Percentiles rank a stretch among this genome's conserved stretches.
These are phyloP conservation scores for Chlorella sp. DNA, from an alignment of 139 green algal species.

Conservation along the genomic window DNA sequence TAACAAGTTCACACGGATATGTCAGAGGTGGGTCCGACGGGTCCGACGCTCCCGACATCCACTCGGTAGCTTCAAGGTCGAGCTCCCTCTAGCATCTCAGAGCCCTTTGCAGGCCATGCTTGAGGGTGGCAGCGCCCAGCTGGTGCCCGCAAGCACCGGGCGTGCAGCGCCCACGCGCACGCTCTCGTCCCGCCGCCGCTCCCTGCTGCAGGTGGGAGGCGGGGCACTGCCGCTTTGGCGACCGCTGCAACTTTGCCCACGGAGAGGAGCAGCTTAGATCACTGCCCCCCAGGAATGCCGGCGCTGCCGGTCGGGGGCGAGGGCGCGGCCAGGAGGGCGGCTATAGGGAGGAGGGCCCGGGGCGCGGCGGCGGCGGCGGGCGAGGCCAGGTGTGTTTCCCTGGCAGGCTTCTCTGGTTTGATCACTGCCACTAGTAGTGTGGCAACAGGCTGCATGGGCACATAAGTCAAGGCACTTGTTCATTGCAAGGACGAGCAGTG, in stretches of 20 bases:
- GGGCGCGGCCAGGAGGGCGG: conserved; percentile 16
- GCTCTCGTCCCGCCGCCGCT: background rate
- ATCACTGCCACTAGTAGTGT: background rate
- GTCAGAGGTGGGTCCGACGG: conserved; percentile 66
- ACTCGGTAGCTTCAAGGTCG: background rate
- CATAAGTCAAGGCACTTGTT: too few species aligned
- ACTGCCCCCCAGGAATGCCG: conserved; percentile 50
- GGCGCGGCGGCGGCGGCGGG: background rate
- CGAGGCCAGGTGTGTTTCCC: conserved; percentile 8
- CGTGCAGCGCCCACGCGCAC: too few species aligned
- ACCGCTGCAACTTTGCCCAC: conserved; percentile 96
- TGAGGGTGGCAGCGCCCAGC: background rate
- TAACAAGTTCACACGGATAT: conserved; percentile 91
- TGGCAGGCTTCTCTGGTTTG: background rate
- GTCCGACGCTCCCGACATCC: background rate
- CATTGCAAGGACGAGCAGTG: too few species aligned
- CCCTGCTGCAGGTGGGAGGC: conserved; percentile 72
- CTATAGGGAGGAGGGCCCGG: conserved; percentile 16
- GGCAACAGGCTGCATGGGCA: background rate
- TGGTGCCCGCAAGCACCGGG: background rate
- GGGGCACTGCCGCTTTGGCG: conserved; percentile 92
- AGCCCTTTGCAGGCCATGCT: background rate
- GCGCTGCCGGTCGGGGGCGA: background rate
- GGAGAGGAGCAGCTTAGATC: conserved; percentile 88
- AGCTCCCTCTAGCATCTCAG: background rate